Conservation (phyloP, 108 stramenopile genomes). For the Cyclotella sp. region DNA sequence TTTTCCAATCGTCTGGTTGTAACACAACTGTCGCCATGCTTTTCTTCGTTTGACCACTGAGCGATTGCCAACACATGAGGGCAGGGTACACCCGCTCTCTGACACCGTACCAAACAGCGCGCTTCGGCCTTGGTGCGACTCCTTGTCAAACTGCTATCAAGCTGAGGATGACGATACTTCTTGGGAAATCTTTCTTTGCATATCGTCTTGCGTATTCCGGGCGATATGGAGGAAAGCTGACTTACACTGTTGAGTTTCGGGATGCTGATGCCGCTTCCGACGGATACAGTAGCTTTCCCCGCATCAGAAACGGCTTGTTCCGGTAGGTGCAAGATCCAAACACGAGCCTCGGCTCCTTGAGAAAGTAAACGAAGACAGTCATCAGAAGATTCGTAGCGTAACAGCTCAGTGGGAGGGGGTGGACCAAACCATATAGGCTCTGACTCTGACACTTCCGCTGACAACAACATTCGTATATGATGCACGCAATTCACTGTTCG, state of each 20-base stretch:
- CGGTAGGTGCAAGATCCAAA: slow-evolving; percentile 67
- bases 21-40: slow-evolving; percentile 35
- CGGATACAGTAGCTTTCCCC: slow-evolving; percentile 24
- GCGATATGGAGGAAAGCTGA: slow-evolving; percentile 16
- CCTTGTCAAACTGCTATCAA: slow-evolving; percentile 92
- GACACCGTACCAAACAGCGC: slow-evolving; percentile 63
- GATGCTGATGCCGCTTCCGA: slow-evolving; percentile 43
- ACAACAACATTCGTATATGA: too few species aligned
- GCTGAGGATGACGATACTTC: slow-evolving; percentile 90
- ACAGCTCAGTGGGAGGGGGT: slow-evolving; percentile 41
- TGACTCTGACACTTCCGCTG: too few species aligned
- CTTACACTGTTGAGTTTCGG: slow-evolving; percentile 29
- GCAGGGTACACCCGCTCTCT: slow-evolving; percentile 63
- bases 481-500: too few species aligned
- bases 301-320: neutral
- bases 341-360: slow-evolving; percentile 87
- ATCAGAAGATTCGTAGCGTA: slow-evolving; percentile 11
- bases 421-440: slow-evolving; percentile 41
- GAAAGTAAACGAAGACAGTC: slow-evolving; percentile 55
- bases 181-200: slow-evolving; percentile 95
- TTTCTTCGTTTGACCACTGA: slow-evolving; percentile 44
- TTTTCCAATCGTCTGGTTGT: neutral
- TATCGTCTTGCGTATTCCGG: slow-evolving; percentile 51
- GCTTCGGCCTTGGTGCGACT: slow-evolving; percentile 84
- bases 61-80: slow-evolving; percentile 67